These are phyloP conservation scores for Cyclostephanos tholiformis DNA, from an alignment of 108 stramenopile species.

Conservation along the genomic window DNA sequence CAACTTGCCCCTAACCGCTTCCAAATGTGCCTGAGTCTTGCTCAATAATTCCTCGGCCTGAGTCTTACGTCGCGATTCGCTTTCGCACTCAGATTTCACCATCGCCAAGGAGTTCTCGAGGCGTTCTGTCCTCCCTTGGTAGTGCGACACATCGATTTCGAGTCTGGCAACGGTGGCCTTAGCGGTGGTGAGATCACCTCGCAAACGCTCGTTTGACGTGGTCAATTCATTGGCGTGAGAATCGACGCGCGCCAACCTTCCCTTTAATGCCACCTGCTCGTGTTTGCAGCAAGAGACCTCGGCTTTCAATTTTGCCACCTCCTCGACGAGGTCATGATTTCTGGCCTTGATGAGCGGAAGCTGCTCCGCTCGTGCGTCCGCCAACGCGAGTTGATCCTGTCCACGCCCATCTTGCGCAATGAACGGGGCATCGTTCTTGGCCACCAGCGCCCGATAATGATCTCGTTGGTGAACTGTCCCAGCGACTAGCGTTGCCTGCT, in stretches of 20 bases:
- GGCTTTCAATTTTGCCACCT: constrained; percentile 55
- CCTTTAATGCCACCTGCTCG: constrained; percentile 62
- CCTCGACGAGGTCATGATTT: constrained; percentile 54
- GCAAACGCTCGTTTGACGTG: constrained; percentile 55
- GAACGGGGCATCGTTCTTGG: constrained; percentile 59
- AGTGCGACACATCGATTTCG: constrained; percentile 71
- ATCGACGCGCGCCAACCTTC: constrained; percentile 67
- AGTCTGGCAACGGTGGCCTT: constrained; percentile 63
- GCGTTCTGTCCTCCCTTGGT: constrained; percentile 57
- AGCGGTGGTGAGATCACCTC: constrained; percentile 57
- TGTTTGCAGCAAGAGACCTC: constrained; percentile 48
- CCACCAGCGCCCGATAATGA: constrained; percentile 75
- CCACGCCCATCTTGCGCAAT: constrained; percentile 25
- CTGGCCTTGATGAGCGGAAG: constrained; percentile 57
- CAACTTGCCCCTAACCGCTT: constrained; percentile 54
- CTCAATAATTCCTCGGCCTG: constrained; percentile 59
- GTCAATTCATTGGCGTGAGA: constrained; percentile 62
- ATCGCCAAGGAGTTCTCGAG: constrained; percentile 62
- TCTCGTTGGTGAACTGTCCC: constrained; percentile 88
- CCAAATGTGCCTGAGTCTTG: constrained; percentile 57
- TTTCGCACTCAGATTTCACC: constrained; percentile 53
- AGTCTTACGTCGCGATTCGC: constrained; percentile 50
- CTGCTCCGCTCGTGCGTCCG: constrained; percentile 48
- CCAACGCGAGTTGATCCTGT: constrained; percentile 47
- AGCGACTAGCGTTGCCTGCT: constrained; percentile 69